These are phyloP conservation scores for Ricinus communis DNA, from an alignment of 345 rosid genomes.

Conservation along the genomic window DNA sequence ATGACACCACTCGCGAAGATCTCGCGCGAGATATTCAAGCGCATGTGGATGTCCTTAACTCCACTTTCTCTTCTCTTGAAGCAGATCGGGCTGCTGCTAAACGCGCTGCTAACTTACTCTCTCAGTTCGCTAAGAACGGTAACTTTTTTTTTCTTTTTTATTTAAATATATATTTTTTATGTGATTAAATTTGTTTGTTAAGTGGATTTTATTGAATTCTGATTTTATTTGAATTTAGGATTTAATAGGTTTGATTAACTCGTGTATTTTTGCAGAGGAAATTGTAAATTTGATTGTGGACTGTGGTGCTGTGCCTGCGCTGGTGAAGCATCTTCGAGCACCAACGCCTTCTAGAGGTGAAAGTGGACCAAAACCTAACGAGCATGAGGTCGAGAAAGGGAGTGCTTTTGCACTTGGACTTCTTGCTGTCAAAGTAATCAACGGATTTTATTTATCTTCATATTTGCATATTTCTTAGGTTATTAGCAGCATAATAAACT, in stretches of 20 bases:
- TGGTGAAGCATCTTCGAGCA: slow-evolving; percentile 50
- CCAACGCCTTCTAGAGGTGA: slow-evolving; percentile 20
- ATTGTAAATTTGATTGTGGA: slow-evolving; percentile 52
- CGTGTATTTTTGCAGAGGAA: slow-evolving; percentile 42
- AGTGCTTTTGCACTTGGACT: slow-evolving; percentile 62
- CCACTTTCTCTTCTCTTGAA: slow-evolving; percentile 40
- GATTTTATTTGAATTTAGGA: not conserved
- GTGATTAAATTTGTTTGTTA: too few species aligned
- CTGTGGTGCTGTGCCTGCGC: slow-evolving; percentile 59
- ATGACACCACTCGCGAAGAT: slow-evolving; percentile 14
- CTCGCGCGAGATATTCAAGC: slow-evolving; percentile 35
- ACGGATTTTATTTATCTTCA: not conserved
- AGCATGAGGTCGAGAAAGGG: slow-evolving; percentile 59
- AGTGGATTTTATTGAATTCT: not conserved
- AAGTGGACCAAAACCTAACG: slow-evolving; percentile 17
- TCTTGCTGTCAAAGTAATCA: slow-evolving; percentile 52
- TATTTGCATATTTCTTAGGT: not conserved
- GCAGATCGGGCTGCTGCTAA: slow-evolving; percentile 49
- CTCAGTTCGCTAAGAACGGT: slow-evolving; percentile 61
- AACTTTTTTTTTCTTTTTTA: not conserved
- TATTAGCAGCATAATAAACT: not conserved
- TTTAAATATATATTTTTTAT: not conserved
- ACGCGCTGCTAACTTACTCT: slow-evolving; percentile 42
- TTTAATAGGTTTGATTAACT: not conserved
- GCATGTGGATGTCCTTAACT: slow-evolving; percentile 48